Evolutionary conservation across 306 rosid species (phyloP), one percentile per base, ranked within the genome.

Genomic region (Hylodesmum podocarpum): DNA sequence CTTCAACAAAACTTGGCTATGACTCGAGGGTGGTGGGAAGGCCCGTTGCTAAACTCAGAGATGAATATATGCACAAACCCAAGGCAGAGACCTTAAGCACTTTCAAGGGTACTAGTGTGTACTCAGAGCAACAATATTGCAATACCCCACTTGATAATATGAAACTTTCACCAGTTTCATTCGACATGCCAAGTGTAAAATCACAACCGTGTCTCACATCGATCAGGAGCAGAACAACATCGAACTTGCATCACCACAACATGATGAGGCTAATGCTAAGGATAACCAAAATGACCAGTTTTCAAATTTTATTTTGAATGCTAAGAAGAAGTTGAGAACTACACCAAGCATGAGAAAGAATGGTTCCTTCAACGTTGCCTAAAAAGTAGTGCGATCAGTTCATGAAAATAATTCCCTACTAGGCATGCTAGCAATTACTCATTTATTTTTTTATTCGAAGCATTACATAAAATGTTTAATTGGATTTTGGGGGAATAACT

Each of bases 271-370:
- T 72, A 47, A 19, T 49, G 25, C 11, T 5, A 59, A 77, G 40
- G 6, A 69, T 1, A 46, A 78, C 43, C 69, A 39, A 3, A 68
- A 19, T n/a, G 88, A 87, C 13, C 75, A 81, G 10, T 84, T 86
- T 73, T 78, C 89, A 11, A 85, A 68, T 36, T 91, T 81, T 37
- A 87, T 89, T 70, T 61, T 80, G 40, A 53, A 39, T 63, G 68
- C 78, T 1, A 84, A 66, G 81, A 79, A 39, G 24, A 91, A 75
- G 74, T 28, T 84, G 62, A 79, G 82, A 70, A 67, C 78, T 18
- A 21, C 82, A 18, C 76, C 93, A 4, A 72, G 34, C 69, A 28
- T 70, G 21, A 75, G 87, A 65, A 86, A 72, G 28, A 58, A 4
- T 25, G 39, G 62, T 40, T 81, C 87, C 53, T 80, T 80, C 16